These are phyloP conservation scores for Zizania latifolia DNA, from an alignment of 176 grass and related monocot genomes.

Conservation along the genomic window DNA sequence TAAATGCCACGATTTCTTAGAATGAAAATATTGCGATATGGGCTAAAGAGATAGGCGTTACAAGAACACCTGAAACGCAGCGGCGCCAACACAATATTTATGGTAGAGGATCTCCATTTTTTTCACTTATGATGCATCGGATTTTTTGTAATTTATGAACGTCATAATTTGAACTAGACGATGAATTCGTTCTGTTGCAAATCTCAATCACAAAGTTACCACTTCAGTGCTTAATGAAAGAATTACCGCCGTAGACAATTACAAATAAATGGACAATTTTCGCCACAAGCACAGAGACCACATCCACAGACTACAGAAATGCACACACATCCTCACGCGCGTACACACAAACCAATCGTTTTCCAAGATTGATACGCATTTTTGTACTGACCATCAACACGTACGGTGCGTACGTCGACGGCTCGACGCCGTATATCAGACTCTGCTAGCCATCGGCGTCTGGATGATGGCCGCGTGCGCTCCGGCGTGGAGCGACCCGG, in stretches of 20 bases:
- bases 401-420: not conserved
- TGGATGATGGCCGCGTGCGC: not conserved
- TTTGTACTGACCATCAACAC: not conserved
- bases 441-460: not conserved
- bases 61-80: too few species aligned
- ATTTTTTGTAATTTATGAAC: too few species aligned
- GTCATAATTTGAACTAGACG: too few species aligned
- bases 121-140: too few species aligned
- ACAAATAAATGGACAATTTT: not conserved
- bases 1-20: too few species aligned
- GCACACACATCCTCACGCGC: not conserved
- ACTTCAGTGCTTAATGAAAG: not conserved
- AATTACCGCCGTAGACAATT: not conserved
- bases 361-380: constrained; percentile 19
- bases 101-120: too few species aligned
- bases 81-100: too few species aligned
- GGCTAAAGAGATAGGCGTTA: too few species aligned
- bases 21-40: too few species aligned
- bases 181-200: not conserved
- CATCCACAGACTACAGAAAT: not conserved
- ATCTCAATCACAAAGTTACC: not conserved
- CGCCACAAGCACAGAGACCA: not conserved
- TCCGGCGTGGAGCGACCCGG: constrained; percentile 55
- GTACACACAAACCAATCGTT: not conserved
- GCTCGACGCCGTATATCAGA: not conserved